Evolutionary conservation across 2,329 filamentous ascomycete species (phyloP).

Genomic region (Calonectria honghensis): DNA sequence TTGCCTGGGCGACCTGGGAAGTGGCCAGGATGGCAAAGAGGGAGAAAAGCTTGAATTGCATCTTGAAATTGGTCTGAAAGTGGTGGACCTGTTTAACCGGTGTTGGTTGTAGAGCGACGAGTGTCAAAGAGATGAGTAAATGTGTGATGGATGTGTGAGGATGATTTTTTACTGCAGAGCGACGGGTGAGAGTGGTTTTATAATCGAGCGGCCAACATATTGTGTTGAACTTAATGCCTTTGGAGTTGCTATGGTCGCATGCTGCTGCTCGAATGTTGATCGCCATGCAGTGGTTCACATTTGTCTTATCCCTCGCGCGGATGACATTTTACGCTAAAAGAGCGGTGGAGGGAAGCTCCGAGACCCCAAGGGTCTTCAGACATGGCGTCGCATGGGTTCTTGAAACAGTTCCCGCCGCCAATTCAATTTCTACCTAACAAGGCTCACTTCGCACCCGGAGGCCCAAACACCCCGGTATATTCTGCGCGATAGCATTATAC

Average conservation of each 20-base stretch:
- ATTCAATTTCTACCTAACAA: not conserved
- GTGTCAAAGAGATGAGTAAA: not conserved
- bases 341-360: slow-evolving; percentile 2
- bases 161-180: not conserved
- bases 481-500: too few relatives aligned
- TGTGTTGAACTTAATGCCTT: not conserved
- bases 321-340: not conserved
- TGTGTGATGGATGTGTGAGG: not conserved
- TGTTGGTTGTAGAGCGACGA: not conserved
- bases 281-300: not conserved
- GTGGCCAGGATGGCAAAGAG: not conserved
- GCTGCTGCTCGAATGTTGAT: not conserved
- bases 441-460: too few relatives aligned
- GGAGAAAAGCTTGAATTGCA: slow-evolving; percentile 3
- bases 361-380: not conserved
- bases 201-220: not conserved
- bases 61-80: not conserved
- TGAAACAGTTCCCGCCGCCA: not conserved
- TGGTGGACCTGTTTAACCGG: not conserved
- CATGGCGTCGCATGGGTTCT: not conserved
- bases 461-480: too few relatives aligned
- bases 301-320: not conserved
- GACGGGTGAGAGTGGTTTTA: not conserved
- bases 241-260: not conserved
- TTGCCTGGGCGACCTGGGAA: not conserved